Conservation (phyloP, 75 land plant species). For the Picea glauca region DNA sequence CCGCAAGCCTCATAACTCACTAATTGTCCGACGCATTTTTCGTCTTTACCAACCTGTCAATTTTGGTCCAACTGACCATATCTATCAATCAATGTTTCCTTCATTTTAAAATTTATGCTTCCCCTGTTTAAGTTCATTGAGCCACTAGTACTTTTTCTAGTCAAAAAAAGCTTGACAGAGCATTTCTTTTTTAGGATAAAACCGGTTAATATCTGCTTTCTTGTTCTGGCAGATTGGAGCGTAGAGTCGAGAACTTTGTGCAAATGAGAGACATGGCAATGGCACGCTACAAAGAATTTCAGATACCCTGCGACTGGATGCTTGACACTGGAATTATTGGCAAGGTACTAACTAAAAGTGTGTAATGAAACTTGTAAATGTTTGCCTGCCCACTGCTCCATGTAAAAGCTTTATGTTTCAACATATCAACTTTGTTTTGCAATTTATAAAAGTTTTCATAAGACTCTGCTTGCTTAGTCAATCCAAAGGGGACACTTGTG, state of each 20-base stretch:
- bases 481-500: not conserved
- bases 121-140: not conserved
- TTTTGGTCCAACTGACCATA: not conserved
- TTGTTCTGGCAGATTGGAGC: constrained; percentile 44
- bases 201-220: not conserved
- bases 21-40: not conserved
- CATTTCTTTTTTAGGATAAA: not conserved
- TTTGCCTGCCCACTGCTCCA: not conserved
- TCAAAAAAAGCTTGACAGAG: not conserved
- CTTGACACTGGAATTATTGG: constrained; percentile 55
- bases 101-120: not conserved
- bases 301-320: constrained; percentile 76
- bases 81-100: not conserved
- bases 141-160: not conserved
- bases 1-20: too few species aligned
- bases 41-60: not conserved
- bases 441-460: not conserved
- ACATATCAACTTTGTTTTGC: not conserved
- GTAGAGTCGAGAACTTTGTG: constrained; percentile 39
- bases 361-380: not conserved
- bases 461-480: not conserved
- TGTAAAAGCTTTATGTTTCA: not conserved
- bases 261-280: constrained; percentile 50
- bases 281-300: constrained; percentile 51
- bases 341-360: constrained; percentile 32